A percentile compares a stretch with the other conserved stretches of the same genome.
Conservation (phyloP, 495 filamentous ascomycete genomes). For the Entonaema liquescens region DNA sequence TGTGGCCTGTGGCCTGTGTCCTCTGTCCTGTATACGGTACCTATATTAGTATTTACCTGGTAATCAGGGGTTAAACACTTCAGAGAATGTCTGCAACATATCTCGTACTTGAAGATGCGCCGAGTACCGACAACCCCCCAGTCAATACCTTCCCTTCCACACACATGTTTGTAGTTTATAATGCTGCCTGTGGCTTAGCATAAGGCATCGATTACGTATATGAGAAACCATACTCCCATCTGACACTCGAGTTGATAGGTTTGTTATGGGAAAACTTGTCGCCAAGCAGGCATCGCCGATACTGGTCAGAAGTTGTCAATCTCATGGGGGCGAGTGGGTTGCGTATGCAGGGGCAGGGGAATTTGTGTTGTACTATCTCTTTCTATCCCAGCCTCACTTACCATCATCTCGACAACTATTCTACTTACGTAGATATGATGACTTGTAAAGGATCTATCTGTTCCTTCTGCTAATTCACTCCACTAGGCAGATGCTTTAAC, state of each 20-base stretch:
- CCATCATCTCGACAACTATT: background rate
- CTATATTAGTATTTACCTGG: conserved; percentile 1
- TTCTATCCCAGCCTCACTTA: conserved; percentile 8
- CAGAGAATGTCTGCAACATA: background rate
- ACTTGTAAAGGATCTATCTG: background rate
- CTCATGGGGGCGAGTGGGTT: conserved; percentile 44
- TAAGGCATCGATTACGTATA: conserved; percentile 30
- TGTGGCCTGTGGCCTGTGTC: too few species aligned
- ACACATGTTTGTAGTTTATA: background rate
- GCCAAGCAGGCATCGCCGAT: conserved; percentile 50
- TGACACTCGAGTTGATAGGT: conserved; percentile 2
- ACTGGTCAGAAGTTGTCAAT: conserved; percentile 33
- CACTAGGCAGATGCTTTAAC: background rate
- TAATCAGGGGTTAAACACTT: conserved; percentile 3
- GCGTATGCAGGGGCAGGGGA: conserved; percentile 46
- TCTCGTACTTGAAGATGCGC: conserved; percentile 1
- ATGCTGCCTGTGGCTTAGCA: conserved; percentile 9
- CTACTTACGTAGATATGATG: background rate
- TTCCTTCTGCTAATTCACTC: background rate
- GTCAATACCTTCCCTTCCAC: background rate
- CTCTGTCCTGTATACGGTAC: too few species aligned
- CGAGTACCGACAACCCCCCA: background rate
- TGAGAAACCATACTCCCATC: conserved; percentile 12
- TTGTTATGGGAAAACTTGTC: conserved; percentile 20
- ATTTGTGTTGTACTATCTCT: conserved; percentile 20